These are phyloP conservation scores for Parmales sp. DNA, from an alignment of 108 stramenopile species.

Conservation along the genomic window DNA sequence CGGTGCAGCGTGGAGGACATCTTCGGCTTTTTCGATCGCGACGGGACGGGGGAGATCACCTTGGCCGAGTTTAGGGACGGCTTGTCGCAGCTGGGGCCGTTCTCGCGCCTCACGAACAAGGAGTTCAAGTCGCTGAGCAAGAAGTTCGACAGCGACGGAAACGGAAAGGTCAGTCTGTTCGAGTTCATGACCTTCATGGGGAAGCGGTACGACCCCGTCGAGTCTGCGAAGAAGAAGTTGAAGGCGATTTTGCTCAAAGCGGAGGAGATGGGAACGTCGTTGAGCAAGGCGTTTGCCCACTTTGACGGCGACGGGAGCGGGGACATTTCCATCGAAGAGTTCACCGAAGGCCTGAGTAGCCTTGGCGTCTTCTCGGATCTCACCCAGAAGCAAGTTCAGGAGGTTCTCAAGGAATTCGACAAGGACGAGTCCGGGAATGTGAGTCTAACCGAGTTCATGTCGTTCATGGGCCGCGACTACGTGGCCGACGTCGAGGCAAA, in stretches of 20 bases:
- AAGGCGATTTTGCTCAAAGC: conserved; percentile 19
- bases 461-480: conserved; percentile 14
- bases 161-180: conserved; percentile 9
- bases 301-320: conserved; percentile 31
- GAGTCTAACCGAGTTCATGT: conserved; percentile 6
- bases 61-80: conserved; percentile 5
- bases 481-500: conserved; percentile 16
- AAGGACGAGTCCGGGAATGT: not conserved
- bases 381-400: conserved; percentile 4
- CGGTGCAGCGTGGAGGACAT: conserved; percentile 12
- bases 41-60: conserved; percentile 8
- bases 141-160: conserved; percentile 14
- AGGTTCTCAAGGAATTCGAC: conserved; percentile 12
- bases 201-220: conserved; percentile 14
- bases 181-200: conserved; percentile 16
- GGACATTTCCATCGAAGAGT: conserved; percentile 22
- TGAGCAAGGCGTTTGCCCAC: conserved; percentile 20
- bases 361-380: conserved; percentile 22
- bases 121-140: not conserved
- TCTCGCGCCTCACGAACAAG: not conserved
- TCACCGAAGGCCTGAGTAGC: conserved; percentile 20
- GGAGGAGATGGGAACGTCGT: conserved; percentile 27
- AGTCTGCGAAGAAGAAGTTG: conserved; percentile 20
- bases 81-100: conserved; percentile 2
- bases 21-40: conserved; percentile 15